Conservation (phyloP, 2,329 filamentous ascomycete species). For the Mycosphaerella arachidis region DNA sequence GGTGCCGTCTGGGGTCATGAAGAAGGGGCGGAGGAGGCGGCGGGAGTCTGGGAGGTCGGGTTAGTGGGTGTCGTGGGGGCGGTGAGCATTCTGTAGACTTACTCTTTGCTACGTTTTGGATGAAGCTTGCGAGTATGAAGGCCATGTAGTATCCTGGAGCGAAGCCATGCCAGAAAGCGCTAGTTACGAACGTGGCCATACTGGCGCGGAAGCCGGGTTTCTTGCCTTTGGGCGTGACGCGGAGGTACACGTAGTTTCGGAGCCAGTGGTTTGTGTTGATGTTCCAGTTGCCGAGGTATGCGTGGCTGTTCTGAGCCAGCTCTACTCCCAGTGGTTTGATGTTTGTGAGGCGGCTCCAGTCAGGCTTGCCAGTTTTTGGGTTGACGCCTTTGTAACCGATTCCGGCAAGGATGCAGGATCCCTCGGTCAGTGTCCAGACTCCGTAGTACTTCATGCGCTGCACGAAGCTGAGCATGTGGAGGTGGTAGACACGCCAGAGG, state of each 20-base stretch:
- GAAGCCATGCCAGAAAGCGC: constrained; percentile 97
- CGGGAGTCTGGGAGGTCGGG: constrained; percentile 63
- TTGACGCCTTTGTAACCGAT: constrained; percentile 94
- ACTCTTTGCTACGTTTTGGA: constrained; percentile 95
- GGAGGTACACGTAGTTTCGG: constrained; percentile 89
- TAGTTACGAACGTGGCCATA: constrained; percentile 88
- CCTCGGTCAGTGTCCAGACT: constrained; percentile 89
- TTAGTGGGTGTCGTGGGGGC: constrained; percentile 2
- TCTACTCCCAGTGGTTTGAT: constrained; percentile 84
- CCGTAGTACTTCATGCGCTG: constrained; percentile 92
- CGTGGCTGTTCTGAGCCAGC: constrained; percentile 86
- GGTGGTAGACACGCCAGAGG: constrained; percentile 66
- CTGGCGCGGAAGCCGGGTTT: constrained; percentile 96
- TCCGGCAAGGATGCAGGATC: constrained; percentile 87
- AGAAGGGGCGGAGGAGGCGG: constrained; percentile 85
- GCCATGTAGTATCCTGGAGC: constrained; percentile 93
- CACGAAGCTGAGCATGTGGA: constrained; percentile 80
- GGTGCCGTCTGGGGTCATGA: constrained; percentile 72
- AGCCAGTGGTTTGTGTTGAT: constrained; percentile 98
- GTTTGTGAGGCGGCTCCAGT: constrained; percentile 87
- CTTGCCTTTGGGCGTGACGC: constrained; percentile 89
- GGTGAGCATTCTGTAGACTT: constrained; percentile 37
- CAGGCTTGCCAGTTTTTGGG: constrained; percentile 73
- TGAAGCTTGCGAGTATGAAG: constrained; percentile 83
- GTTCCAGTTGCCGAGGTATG: constrained; percentile 90